phyloP scores from a whole-genome alignment of 73 alveolate species.

The Stentor coeruleus region DNA sequence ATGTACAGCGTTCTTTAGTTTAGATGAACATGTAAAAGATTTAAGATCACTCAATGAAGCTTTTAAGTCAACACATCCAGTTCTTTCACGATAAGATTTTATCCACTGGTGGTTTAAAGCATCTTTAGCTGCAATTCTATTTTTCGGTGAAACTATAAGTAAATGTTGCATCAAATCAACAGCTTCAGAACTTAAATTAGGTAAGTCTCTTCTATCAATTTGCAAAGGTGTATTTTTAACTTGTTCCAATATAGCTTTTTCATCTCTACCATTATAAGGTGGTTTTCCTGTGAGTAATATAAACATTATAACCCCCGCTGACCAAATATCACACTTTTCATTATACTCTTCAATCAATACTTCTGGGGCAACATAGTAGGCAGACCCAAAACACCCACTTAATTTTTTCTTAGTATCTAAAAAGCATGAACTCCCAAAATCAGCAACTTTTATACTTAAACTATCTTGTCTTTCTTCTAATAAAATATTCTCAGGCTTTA shows the following conservation, averaged over 20 bases:
- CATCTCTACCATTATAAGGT: conserved; percentile 79
- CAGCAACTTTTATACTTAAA: conserved; percentile 63
- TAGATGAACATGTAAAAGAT: conserved; percentile 69
- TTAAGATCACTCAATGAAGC: conserved; percentile 70
- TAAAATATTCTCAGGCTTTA: conserved; percentile 11
- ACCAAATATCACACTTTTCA: conserved; percentile 78
- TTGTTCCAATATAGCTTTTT: conserved; percentile 55
- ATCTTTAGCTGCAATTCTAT: conserved; percentile 48
- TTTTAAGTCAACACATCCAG: not conserved
- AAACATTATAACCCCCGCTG: conserved; percentile 81
- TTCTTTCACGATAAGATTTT: not conserved
- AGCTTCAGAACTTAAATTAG: conserved; percentile 37
- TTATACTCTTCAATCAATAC: conserved; percentile 55
- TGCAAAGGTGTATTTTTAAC: conserved; percentile 36
- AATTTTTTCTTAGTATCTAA: conserved; percentile 48
- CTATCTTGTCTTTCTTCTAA: conserved; percentile 15
- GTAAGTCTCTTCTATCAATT: conserved; percentile 33
- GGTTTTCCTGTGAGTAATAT: conserved; percentile 84
- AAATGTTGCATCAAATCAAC: conserved; percentile 37
- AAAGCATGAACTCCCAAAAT: conserved; percentile 71
- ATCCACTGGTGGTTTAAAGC: conserved; percentile 48
- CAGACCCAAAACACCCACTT: conserved; percentile 75
- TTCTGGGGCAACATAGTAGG: conserved; percentile 76
- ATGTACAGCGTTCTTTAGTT: conserved; percentile 78
- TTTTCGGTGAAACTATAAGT: conserved; percentile 31